Evolutionary conservation across 2,329 filamentous ascomycete species (phyloP).

Genomic region (Cryphonectria carpinicola): DNA sequence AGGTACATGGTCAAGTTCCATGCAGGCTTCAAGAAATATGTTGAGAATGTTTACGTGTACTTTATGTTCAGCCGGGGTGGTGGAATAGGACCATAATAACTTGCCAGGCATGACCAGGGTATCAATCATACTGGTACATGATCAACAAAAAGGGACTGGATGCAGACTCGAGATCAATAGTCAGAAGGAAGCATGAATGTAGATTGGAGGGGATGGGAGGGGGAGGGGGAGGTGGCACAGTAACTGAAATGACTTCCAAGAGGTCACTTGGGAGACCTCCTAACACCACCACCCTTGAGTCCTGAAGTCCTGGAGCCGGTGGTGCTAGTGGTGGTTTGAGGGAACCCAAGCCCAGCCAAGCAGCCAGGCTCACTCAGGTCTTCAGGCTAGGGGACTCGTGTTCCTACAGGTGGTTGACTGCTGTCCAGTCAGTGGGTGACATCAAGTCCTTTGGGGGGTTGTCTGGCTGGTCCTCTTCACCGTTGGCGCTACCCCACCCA

Average conservation of each 20-base stretch:
- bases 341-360: background rate
- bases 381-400: background rate
- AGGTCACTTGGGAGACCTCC: background rate
- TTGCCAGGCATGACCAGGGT: background rate
- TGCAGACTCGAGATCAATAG: background rate
- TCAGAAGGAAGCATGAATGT: background rate
- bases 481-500: constrained; percentile 14
- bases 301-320: background rate
- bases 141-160: too few species aligned
- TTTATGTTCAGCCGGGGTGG: background rate
- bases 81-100: background rate
- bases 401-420: background rate
- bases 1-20: too few species aligned
- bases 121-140: background rate
- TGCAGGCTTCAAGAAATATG: background rate
- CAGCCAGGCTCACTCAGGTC: background rate
- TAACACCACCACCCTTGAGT: background rate
- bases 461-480: constrained; percentile 6
- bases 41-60: constrained; percentile 8
- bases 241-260: background rate
- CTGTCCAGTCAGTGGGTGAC: background rate
- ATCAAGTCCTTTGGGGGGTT: background rate
- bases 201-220: background rate
- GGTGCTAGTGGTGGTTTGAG: background rate
- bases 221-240: background rate